Base-by-base conservation (phyloP, 345 rosid genomes). In the Gossypium sturtianum region DNA sequence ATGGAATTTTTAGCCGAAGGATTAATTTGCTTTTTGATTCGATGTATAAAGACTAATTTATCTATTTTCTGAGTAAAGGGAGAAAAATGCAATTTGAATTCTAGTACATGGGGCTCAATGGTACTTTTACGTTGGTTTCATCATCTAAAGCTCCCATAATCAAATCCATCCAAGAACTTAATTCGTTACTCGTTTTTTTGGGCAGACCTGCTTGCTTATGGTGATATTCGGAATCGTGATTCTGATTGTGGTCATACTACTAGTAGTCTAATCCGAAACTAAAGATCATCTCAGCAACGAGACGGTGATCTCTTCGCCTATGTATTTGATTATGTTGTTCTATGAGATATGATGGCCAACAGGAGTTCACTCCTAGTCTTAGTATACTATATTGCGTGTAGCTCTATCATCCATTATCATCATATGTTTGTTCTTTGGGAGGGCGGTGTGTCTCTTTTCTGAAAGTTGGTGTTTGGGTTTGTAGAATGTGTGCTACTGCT, bases 221-320 rank as follows among this genome's bases (percentile, higher is more conserved):
- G 94, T 94, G 85, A 94, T 94, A 76, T 94, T 92, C 15, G 94
- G 94, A 73, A 87, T 90, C 9, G 89, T 86, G 80, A 88, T 94
- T 53, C 92, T 92, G 84, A 90, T 90, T 5, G 89, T 94, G 82
- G 80, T 92, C 66, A 76, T 92, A 80, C 89, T 94, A 54, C 85
- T 94, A 1, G 87, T 86, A 12, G 95, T 92, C 60, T 94, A 80
- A 89, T 72, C 72, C 20, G 41, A 70, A 43, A 41, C 17, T 69
- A 41, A 72, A 72, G 76, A 27, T 70, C 52, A 66, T 72, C 44
- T 45, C 47, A 74, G 77, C 76, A 20, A 8, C 25, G 20, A 54
- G 23, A 19, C 12, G 60, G 13, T 56, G 19, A 20, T 62, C 45
- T 57, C 41, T 64, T 22, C 45, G 54, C 65, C 48, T 41, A 64